These are phyloP conservation scores for Phytopythium oedochilum DNA, from an alignment of 352 stramenopile species.

Conservation along the genomic window DNA sequence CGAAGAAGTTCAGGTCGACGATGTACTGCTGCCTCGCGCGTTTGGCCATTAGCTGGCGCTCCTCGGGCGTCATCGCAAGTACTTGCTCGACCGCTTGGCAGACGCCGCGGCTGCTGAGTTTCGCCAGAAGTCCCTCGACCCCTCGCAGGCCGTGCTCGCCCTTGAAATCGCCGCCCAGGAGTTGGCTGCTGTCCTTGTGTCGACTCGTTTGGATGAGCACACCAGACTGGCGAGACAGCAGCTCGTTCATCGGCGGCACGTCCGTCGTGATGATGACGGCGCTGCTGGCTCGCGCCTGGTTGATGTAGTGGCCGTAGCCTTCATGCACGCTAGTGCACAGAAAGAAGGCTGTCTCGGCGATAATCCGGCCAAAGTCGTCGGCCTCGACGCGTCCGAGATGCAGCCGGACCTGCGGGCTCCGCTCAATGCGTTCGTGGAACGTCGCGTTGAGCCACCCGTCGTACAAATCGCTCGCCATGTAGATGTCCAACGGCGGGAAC, in stretches of 20 bases:
- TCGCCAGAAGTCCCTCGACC: slow-evolving; percentile 20
- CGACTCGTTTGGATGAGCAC: slow-evolving; percentile 10
- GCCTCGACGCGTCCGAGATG: too few species aligned
- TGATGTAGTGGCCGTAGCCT: slow-evolving; percentile 66
- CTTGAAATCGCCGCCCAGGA: slow-evolving; percentile 18
- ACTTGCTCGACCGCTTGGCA: too few species aligned
- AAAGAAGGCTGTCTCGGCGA: slow-evolving; percentile 42
- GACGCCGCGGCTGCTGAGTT: too few species aligned
- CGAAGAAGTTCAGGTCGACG: slow-evolving; percentile 28
- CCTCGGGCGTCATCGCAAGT: neutral
- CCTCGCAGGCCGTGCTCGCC: slow-evolving; percentile 17
- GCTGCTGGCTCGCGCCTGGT: slow-evolving; percentile 42
- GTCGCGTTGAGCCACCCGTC: too few species aligned
- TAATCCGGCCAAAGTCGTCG: slow-evolving; percentile 31
- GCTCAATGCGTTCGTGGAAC: slow-evolving; percentile 17
- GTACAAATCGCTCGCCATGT: slow-evolving; percentile 21
- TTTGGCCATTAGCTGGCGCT: neutral
- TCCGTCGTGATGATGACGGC: slow-evolving; percentile 48
- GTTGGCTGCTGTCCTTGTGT: slow-evolving; percentile 5
- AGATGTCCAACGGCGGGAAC: slow-evolving; percentile 35
- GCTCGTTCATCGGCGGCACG: slow-evolving; percentile 60
- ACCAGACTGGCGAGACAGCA: slow-evolving; percentile 19
- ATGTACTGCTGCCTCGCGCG: too few species aligned
- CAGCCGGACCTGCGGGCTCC: too few species aligned
- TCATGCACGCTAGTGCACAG: slow-evolving; percentile 49